Base-by-base conservation (phyloP, 805 yeast species). In the Komagataella pseudopastoris region DNA sequence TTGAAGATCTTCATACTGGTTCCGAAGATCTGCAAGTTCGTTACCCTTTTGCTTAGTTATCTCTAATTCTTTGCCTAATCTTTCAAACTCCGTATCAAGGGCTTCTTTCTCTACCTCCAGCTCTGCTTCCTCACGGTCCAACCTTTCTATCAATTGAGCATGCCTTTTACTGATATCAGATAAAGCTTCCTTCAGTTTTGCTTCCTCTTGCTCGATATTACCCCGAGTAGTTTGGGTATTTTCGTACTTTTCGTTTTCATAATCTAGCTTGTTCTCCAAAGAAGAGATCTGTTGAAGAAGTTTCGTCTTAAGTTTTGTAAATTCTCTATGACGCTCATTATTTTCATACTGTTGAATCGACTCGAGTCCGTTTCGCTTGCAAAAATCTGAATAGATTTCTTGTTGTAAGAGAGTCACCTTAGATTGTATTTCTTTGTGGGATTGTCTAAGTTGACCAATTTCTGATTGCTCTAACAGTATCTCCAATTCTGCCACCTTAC, bases 311-410 rank as follows among this genome's bases (percentile, higher is more conserved):
- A 84, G 88, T 53, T 77, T 79, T 1, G 81, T 71, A 50, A 78
- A 77, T 36, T 71, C 71, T 59, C 85, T 71, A 49, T 77, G 59
- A 3, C 75, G 65, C 4, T 77, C 69, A 5, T n/a, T 70, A 47
- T 69, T 70, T 62, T 89, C 96, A 61, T 85, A 89, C 39, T 83
- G 88, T 48, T 74, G 70, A 45, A 88, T 78, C 54, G 64, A 65
- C 6, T 67, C 62, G 57, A 88, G 78, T 0, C 80, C 79, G 50
- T 82, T 66, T 52, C 65, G 70, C 1, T 60, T 51, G 52, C 90
- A 83, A 60, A 89, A 85, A 0, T 63, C 72, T 7, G 61, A 49
- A 60, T 80, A 85, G 3, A 81, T 64, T 3, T 62, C 60, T 2
- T 64, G 56, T 55, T 80, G 82, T 6, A 81, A 51, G 44, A 23